Percentiles rank a stretch among this genome's conserved stretches.
These are phyloP conservation scores for Hypoxylon cercidicola DNA, from an alignment of 495 filamentous ascomycete species.

Conservation along the genomic window DNA sequence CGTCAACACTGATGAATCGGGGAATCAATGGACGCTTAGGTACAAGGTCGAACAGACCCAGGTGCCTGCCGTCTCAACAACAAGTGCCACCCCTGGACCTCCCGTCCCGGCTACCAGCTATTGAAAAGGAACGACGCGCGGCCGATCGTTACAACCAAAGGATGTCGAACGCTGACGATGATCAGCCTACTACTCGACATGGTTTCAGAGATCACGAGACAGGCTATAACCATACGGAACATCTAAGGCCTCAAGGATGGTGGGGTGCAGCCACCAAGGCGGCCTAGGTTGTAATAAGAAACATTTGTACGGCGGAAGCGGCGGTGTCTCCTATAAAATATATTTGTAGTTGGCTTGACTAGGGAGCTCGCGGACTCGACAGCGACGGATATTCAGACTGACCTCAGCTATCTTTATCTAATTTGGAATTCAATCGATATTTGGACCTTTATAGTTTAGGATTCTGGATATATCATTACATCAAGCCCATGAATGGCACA, in stretches of 20 bases:
- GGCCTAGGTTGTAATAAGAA: constrained; percentile 26
- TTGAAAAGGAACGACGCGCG: constrained; percentile 11
- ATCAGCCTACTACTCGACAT: constrained; percentile 9
- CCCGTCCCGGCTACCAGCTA: constrained; percentile 33
- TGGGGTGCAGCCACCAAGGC: constrained; percentile 26
- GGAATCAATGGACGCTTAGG: constrained; percentile 48
- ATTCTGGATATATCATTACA: background rate
- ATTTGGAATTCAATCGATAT: constrained; percentile 10
- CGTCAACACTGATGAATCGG: constrained; percentile 43
- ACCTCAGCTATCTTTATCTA: constrained; percentile 10
- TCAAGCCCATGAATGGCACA: background rate
- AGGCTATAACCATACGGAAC: constrained; percentile 26
- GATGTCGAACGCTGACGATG: constrained; percentile 4
- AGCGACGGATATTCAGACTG: constrained; percentile 5
- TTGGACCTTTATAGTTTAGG: constrained; percentile 1
- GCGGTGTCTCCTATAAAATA: constrained; percentile 26
- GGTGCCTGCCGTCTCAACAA: constrained; percentile 44
- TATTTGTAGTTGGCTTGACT: constrained; percentile 8
- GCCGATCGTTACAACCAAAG: constrained; percentile 8
- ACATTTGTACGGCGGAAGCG: constrained; percentile 37
- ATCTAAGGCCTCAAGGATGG: constrained; percentile 20
- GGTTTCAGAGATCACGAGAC: constrained; percentile 21
- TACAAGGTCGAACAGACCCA: constrained; percentile 44
- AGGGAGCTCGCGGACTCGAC: constrained; percentile 5
- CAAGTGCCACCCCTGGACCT: constrained; percentile 50